Conservation (phyloP, 2,329 filamentous ascomycete genomes). For the Acrocalymma vagum region DNA sequence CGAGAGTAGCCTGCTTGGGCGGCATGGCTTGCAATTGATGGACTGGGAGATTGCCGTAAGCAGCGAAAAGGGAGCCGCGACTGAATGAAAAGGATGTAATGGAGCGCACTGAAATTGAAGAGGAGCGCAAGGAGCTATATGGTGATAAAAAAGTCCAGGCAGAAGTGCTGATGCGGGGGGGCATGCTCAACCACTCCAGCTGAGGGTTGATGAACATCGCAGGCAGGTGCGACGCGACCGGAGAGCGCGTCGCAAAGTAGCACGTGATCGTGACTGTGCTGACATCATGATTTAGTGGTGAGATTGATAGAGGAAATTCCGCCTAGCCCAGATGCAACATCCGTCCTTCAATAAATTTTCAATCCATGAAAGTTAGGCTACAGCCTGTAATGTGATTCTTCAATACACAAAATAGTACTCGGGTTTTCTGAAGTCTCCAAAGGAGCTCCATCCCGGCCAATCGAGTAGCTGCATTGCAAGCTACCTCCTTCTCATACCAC, state of each 20-base stretch:
- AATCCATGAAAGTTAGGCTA: no score
- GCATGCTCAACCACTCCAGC: slow-evolving; percentile 40
- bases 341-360: no score
- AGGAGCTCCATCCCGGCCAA: slow-evolving; percentile 3
- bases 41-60: slow-evolving; percentile 3
- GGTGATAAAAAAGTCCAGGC: slow-evolving; percentile 20
- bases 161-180: slow-evolving; percentile 35
- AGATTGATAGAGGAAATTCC: no score
- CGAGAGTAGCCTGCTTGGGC: slow-evolving; percentile 81
- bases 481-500: neutral
- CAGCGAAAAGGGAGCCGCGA: no score
- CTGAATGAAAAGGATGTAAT: no score
- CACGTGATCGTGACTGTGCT: slow-evolving; percentile 28
- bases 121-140: neutral
- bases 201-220: slow-evolving; percentile 17
- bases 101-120: neutral
- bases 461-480: neutral
- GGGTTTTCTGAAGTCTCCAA: no score
- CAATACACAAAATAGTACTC: no score
- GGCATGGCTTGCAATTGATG: slow-evolving; percentile 48
- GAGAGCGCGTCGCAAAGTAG: slow-evolving; percentile 30
- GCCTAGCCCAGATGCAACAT: no score
- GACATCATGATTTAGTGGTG: slow-evolving; percentile 48
- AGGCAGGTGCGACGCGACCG: slow-evolving; percentile 37
- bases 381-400: no score